Percentiles rank a stretch among this genome's conserved stretches.
phyloP scores from a whole-genome alignment of 371 early-diverging fungal species.

The Mortierella sp. region DNA sequence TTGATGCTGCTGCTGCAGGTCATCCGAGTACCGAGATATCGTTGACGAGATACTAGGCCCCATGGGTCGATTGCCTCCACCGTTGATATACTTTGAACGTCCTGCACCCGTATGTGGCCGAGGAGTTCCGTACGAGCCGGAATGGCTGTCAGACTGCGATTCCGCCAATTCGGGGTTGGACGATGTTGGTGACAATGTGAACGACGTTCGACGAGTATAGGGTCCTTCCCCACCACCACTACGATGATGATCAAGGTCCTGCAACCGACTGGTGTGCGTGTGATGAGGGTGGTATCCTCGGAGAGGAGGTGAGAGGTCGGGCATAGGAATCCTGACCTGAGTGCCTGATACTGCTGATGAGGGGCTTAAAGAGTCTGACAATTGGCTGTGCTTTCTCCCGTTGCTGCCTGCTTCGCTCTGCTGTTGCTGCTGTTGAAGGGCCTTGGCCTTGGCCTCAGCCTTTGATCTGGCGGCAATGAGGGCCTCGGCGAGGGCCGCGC shows the following conservation, averaged over 20 bases:
- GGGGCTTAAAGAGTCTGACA: too few relatives aligned
- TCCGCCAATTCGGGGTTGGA: slow-evolving; percentile 51
- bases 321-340: slow-evolving; percentile 43
- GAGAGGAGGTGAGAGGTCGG: slow-evolving; percentile 36
- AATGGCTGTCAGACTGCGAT: slow-evolving; percentile 52
- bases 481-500: slow-evolving; percentile 45
- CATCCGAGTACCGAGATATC: slow-evolving; percentile 27
- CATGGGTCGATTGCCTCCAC: slow-evolving; percentile 2
- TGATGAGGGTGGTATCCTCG: slow-evolving; percentile 22
- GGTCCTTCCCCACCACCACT: slow-evolving; percentile 14
- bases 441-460: slow-evolving; percentile 18
- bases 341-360: not conserved
- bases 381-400: slow-evolving; percentile 6
- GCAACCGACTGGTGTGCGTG: slow-evolving; percentile 9
- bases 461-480: slow-evolving; percentile 45
- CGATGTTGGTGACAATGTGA: slow-evolving; percentile 51
- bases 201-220: slow-evolving; percentile 30
- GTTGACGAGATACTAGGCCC: slow-evolving; percentile 38
- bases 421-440: slow-evolving; percentile 11
- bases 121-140: slow-evolving; percentile 39
- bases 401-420: not conserved
- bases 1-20: not conserved
- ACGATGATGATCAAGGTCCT: slow-evolving; percentile 18
- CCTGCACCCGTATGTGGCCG: slow-evolving; percentile 13
- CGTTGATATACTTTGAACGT: slow-evolving; percentile 15